These are phyloP conservation scores for Litsea cubeba DNA, from an alignment of 164 flowering plant genomes.

Conservation along the genomic window DNA sequence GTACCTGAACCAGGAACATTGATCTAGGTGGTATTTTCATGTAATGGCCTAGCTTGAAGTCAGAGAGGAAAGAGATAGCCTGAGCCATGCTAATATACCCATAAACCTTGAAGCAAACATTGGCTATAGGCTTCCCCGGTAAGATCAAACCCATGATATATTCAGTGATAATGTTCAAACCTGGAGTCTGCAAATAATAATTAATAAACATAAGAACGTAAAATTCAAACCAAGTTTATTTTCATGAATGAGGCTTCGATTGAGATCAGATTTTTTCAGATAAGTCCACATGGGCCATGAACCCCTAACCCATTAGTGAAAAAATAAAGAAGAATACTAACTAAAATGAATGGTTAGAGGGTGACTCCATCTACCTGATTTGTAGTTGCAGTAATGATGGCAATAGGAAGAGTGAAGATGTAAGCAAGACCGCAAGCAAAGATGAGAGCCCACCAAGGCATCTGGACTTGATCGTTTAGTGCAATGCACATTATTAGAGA, in stretches of 20 bases:
- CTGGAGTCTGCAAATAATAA: constrained; percentile 47
- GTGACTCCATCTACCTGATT: constrained; percentile 46
- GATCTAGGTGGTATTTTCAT: constrained; percentile 83
- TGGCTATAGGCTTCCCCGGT: constrained; percentile 70
- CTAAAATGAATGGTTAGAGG: neutral
- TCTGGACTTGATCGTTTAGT: constrained; percentile 57
- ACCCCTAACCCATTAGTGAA: too few species aligned
- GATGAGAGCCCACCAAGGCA: constrained; percentile 91
- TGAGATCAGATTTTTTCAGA: too few species aligned
- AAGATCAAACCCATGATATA: constrained; percentile 54
- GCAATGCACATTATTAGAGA: constrained; percentile 55
- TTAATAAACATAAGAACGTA: neutral
- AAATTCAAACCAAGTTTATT: neutral
- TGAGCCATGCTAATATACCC: constrained; percentile 78
- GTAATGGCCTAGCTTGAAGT: constrained; percentile 84
- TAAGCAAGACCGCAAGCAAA: constrained; percentile 57
- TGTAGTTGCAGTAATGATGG: constrained; percentile 84
- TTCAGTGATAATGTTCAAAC: constrained; percentile 65
- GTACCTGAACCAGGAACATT: constrained; percentile 75
- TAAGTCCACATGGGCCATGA: too few species aligned
- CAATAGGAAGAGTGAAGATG: constrained; percentile 67
- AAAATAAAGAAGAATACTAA: neutral
- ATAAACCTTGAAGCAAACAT: constrained; percentile 72
- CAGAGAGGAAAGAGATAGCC: constrained; percentile 63
- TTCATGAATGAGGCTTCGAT: too few species aligned